Conservation (phyloP, 2,329 filamentous ascomycete species). For the Paradendryphiella salina region DNA sequence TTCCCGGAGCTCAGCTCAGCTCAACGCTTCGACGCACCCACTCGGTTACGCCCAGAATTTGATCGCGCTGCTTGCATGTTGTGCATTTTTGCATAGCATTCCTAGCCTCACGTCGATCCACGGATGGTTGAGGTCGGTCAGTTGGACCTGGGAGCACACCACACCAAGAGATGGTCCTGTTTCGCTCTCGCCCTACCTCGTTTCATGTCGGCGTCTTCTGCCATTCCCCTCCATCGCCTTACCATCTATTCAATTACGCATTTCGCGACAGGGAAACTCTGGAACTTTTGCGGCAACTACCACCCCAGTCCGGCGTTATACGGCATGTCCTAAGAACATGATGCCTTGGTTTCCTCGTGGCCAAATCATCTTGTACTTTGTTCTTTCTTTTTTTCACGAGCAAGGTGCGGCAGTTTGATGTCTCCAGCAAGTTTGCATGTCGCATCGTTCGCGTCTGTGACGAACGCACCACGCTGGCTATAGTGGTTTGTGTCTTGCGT, state of each 20-base stretch:
- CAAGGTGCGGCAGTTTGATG: constrained; percentile 1
- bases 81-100: constrained; percentile 12
- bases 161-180: background rate
- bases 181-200: background rate
- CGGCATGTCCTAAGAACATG: constrained; percentile 16
- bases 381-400: background rate
- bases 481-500: constrained; percentile 1
- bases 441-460: constrained; percentile 1
- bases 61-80: background rate
- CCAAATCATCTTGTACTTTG: constrained; percentile 6
- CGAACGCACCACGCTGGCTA: background rate
- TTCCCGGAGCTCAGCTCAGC: constrained; percentile 4
- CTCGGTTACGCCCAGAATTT: constrained; percentile 9
- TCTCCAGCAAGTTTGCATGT: background rate
- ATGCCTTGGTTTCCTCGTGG: constrained; percentile 16
- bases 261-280: constrained; percentile 11
- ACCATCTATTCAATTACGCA: constrained; percentile 13
- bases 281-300: constrained; percentile 7
- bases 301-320: constrained; percentile 16
- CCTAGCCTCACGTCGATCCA: constrained; percentile 1
- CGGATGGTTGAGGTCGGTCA: background rate
- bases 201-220: background rate
- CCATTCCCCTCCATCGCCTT: background rate
- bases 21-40: constrained; percentile 6
- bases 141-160: background rate